Percentiles rank a stretch among this genome's conserved stretches.
Evolutionary conservation across 2,329 filamentous ascomycete genomes (phyloP).

Genomic region (Daldinia eschscholtzii): DNA sequence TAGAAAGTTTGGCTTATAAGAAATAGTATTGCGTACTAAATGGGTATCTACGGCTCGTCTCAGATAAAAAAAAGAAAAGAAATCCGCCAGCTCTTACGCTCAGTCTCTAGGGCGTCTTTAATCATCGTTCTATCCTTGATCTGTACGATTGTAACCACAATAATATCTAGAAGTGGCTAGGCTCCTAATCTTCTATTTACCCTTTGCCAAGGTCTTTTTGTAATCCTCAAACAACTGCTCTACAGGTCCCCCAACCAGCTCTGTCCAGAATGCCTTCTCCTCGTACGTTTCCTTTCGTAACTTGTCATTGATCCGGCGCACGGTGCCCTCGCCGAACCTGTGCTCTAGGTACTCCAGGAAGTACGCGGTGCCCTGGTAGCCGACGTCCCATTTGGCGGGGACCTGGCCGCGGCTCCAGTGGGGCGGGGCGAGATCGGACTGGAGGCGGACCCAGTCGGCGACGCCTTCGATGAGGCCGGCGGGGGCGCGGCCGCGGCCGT

Average conservation of each 20-base stretch:
- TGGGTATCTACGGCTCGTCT: constrained; percentile 35
- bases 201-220: constrained; percentile 52
- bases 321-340: constrained; percentile 69
- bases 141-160: neutral
- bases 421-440: constrained; percentile 77
- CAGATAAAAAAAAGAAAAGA: constrained; percentile 9
- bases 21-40: constrained; percentile 25
- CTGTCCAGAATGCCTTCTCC: constrained; percentile 74
- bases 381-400: constrained; percentile 80
- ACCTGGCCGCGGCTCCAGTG: constrained; percentile 76
- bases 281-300: constrained; percentile 74
- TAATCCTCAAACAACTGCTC: constrained; percentile 83
- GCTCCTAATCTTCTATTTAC: constrained; percentile 28
- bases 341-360: constrained; percentile 89
- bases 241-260: constrained; percentile 75
- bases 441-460: constrained; percentile 90
- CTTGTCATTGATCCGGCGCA: constrained; percentile 75
- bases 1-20: constrained; percentile 27
- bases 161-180: neutral
- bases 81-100: neutral
- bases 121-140: neutral
- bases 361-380: constrained; percentile 92
- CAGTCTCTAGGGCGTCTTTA: neutral
- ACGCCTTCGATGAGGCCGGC: constrained; percentile 90
- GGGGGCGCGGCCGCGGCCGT: constrained; percentile 71